Conservation (phyloP, 202 grass and related monocot genomes). For the Schoenoplectus triqueter region DNA sequence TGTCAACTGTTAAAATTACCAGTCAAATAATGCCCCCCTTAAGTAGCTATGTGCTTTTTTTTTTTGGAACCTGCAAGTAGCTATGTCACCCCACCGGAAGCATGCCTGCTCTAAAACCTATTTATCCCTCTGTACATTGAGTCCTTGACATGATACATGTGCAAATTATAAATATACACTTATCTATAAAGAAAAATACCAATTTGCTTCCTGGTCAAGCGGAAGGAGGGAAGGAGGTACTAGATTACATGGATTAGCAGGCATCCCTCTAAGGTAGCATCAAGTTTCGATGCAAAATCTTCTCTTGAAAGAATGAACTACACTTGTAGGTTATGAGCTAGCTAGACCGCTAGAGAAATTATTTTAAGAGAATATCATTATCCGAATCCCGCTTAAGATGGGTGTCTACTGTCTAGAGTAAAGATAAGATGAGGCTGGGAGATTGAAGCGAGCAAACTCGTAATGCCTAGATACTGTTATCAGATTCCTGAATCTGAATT, state of each 20-base stretch:
- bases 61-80: neutral
- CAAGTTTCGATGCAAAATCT: conserved; percentile 38
- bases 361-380: neutral
- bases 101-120: conserved; percentile 31
- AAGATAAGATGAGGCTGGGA: neutral
- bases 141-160: neutral
- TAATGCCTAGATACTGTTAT: neutral
- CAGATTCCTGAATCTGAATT: neutral
- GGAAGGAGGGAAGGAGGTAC: neutral
- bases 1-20: too few species aligned
- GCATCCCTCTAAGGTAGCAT: neutral
- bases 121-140: neutral
- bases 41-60: neutral
- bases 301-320: conserved; percentile 37
- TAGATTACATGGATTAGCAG: neutral
- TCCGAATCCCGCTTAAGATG: neutral
- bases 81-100: conserved; percentile 30
- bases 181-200: neutral
- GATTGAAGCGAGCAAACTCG: neutral
- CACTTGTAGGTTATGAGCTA: conserved; percentile 10
- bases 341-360: conserved; percentile 8
- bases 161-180: neutral
- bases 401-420: neutral
- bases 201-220: neutral
- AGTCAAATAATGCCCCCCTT: neutral